phyloP scores from a whole-genome alignment of 306 rosid genomes.

The Medicago ruthenica region DNA sequence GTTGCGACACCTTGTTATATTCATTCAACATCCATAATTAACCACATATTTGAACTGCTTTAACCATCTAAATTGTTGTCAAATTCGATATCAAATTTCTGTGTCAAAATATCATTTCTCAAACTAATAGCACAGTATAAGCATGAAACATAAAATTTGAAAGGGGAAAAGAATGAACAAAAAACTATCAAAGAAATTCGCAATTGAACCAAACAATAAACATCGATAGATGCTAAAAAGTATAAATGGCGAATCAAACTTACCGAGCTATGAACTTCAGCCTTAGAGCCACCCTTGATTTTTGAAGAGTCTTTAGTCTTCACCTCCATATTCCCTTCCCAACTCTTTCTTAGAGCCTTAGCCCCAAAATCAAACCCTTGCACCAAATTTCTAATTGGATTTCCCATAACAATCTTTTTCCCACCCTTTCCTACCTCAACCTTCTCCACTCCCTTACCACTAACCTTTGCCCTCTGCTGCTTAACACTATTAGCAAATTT shows the following conservation, averaged over 20 bases:
- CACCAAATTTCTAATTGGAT: constrained; percentile 68
- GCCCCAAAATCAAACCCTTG: constrained; percentile 86
- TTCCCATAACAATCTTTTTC: constrained; percentile 56
- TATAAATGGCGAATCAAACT: constrained; percentile 49
- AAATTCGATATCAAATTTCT: not conserved
- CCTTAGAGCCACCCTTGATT: constrained; percentile 47
- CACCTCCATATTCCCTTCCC: constrained; percentile 93
- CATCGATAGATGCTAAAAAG: constrained; percentile 16
- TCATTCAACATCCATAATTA: not conserved
- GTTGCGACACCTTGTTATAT: not conserved
- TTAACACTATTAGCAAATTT: constrained; percentile 81
- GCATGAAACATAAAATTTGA: constrained; percentile 9
- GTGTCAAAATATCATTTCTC: not conserved
- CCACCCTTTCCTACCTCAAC: constrained; percentile 49
- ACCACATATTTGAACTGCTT: not conserved
- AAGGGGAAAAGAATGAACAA: not conserved
- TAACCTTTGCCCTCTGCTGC: constrained; percentile 71
- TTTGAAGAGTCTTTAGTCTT: constrained; percentile 68
- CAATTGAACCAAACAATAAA: constrained; percentile 27
- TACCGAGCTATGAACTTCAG: constrained; percentile 62
- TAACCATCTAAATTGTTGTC: not conserved
- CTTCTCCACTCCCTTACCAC: constrained; percentile 48
- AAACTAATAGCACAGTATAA: constrained; percentile 33
- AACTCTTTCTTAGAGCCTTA: constrained; percentile 91
- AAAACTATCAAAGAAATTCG: not conserved